phyloP scores from a whole-genome alignment of 805 yeast species.

The Sugiyamaella americana region DNA sequence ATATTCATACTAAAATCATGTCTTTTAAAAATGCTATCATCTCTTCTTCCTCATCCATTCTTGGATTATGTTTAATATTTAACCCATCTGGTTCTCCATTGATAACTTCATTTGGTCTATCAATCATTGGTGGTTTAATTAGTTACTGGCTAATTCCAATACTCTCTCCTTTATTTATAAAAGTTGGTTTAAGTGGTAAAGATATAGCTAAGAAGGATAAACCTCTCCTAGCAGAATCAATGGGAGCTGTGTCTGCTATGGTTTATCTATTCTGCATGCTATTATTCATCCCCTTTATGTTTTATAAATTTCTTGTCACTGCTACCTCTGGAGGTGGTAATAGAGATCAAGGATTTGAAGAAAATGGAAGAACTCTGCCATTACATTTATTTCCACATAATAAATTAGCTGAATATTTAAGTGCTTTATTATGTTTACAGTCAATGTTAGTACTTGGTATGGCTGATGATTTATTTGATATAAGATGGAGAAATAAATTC shows the following conservation, averaged over 20 bases:
- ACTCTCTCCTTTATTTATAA: conserved; percentile 58
- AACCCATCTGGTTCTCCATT: conserved; percentile 40
- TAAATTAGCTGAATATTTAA: conserved; percentile 76
- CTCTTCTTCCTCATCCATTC: too few relatives aligned
- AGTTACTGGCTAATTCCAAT: conserved; percentile 62
- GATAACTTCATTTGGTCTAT: conserved; percentile 58
- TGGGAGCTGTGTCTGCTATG: conserved; percentile 85
- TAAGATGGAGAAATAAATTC: conserved; percentile 96
- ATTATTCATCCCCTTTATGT: conserved; percentile 80
- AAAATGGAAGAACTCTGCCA: neutral
- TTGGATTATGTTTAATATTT: conserved; percentile 12
- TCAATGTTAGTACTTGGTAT: conserved; percentile 80
- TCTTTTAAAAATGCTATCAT: too few relatives aligned
- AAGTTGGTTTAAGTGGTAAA: conserved; percentile 76
- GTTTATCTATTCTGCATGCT: conserved; percentile 77
- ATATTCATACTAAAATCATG: too few relatives aligned
- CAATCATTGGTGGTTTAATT: conserved; percentile 56
- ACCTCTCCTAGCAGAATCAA: conserved; percentile 80
- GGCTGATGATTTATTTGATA: conserved; percentile 91
- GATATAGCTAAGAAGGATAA: conserved; percentile 73
- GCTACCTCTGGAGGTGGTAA: conserved; percentile 55
- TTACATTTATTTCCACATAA: conserved; percentile 59
- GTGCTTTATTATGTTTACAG: conserved; percentile 78
- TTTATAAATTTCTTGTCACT: conserved; percentile 65
- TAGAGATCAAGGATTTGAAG: conserved; percentile 38